Conservation (phyloP, 192 early-diverging fungal species). For the Lobosporangium transversale region DNA sequence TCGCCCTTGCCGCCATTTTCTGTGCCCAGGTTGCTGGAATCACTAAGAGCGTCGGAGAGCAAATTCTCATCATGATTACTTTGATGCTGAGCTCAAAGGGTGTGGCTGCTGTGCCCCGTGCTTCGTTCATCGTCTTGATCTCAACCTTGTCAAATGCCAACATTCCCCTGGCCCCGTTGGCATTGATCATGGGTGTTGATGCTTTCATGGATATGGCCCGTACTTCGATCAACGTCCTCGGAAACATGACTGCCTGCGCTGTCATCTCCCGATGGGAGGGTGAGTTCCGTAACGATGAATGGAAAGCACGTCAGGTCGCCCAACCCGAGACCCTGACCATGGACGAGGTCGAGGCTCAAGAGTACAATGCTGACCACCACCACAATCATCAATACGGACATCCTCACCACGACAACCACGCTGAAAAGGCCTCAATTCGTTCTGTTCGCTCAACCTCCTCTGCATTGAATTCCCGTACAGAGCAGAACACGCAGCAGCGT, state of each 20-base stretch:
- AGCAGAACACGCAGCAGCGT: conserved; percentile 1
- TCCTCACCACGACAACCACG: conserved; percentile 9
- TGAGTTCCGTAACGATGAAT: conserved; percentile 64
- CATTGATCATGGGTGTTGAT: conserved; percentile 77
- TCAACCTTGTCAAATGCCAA: conserved; percentile 62
- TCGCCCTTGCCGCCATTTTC: conserved; percentile 73
- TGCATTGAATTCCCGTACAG: conserved; percentile 4
- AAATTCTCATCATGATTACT: conserved; percentile 72
- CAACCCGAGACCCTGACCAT: conserved; percentile 16
- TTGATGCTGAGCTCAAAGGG: conserved; percentile 77
- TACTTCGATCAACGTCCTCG: conserved; percentile 74
- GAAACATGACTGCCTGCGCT: conserved; percentile 74
- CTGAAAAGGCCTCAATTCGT: conserved; percentile 28
- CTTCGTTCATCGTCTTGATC: conserved; percentile 68
- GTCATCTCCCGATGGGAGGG: conserved; percentile 76
- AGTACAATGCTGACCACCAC: conserved; percentile 16
- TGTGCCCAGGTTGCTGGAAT: conserved; percentile 72
- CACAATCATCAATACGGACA: background rate
- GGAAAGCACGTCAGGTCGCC: conserved; percentile 34
- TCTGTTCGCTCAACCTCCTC: conserved; percentile 25
- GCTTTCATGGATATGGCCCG: conserved; percentile 83
- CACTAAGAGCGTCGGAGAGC: conserved; percentile 60
- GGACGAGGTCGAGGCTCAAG: conserved; percentile 31
- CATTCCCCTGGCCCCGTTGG: conserved; percentile 66
- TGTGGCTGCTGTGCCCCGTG: conserved; percentile 68